phyloP scores from a whole-genome alignment of 2,329 filamentous ascomycete genomes.

The Sclerotinia spermophila region DNA sequence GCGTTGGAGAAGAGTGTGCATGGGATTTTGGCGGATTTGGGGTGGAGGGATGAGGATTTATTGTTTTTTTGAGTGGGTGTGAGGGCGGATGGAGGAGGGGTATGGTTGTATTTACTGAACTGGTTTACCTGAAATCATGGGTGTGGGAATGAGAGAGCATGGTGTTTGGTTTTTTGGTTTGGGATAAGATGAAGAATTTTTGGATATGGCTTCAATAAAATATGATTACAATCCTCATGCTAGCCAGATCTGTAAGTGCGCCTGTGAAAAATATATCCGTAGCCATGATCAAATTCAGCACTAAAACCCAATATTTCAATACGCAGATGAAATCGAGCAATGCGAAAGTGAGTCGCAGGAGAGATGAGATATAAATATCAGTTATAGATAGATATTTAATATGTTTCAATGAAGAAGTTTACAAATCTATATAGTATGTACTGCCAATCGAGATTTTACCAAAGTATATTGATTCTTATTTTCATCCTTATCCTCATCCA shows the following conservation, averaged over 20 bases:
- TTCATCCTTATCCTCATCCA: too few relatives aligned
- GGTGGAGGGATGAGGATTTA: slow-evolving; percentile 70
- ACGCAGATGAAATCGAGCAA: too few relatives aligned
- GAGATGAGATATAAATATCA: too few relatives aligned
- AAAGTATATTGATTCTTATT: too few relatives aligned
- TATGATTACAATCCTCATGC: neutral
- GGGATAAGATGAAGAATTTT: neutral
- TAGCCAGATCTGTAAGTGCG: neutral
- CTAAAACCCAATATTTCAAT: too few relatives aligned
- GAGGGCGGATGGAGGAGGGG: neutral
- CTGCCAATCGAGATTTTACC: too few relatives aligned
- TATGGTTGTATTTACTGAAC: neutral
- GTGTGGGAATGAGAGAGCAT: neutral
- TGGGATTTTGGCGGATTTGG: slow-evolving; percentile 54
- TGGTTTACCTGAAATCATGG: neutral
- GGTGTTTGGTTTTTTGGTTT: neutral
- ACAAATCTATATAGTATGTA: too few relatives aligned
- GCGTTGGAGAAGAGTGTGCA: slow-evolving; percentile 67
- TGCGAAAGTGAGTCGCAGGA: too few relatives aligned
- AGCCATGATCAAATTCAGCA: too few relatives aligned
- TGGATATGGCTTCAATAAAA: neutral
- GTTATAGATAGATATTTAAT: too few relatives aligned
- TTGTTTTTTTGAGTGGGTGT: slow-evolving; percentile 63
- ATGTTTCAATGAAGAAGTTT: too few relatives aligned
- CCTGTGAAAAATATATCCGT: too few relatives aligned